phyloP scores from a whole-genome alignment of 108 stramenopile genomes.

The Aurantiochytrium sp. region DNA sequence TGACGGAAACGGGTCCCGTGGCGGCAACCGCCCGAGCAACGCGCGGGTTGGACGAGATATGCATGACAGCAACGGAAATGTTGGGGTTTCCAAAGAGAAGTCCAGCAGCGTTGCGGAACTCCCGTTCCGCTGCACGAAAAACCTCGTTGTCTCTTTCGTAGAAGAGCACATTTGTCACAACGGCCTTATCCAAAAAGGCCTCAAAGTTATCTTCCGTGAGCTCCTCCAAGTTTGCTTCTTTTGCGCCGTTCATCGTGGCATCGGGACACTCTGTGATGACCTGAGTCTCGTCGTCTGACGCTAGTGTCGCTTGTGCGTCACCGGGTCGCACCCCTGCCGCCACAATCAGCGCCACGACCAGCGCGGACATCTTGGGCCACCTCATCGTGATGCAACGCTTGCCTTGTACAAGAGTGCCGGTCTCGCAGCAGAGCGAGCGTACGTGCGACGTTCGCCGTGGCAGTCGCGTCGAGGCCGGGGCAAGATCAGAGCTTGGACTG shows the following conservation, averaged over 20 bases:
- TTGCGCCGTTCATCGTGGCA: background rate
- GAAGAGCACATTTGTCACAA: background rate
- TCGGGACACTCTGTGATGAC: too few species aligned
- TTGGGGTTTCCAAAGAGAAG: background rate
- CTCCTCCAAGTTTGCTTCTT: background rate
- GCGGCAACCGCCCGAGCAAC: background rate
- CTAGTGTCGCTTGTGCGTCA: background rate
- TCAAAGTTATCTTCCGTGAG: background rate
- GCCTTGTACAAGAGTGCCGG: too few species aligned
- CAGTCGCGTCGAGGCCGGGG: too few species aligned
- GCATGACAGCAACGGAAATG: background rate
- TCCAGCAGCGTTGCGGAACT: background rate
- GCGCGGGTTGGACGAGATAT: background rate
- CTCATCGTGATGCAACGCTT: too few species aligned
- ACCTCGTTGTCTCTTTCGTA: background rate
- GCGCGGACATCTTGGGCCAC: too few species aligned
- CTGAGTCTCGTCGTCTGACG: too few species aligned
- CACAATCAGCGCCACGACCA: background rate
- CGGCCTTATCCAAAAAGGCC: background rate
- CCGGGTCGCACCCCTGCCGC: background rate
- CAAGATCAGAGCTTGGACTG: too few species aligned
- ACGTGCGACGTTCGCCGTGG: too few species aligned
- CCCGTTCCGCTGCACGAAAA: background rate
- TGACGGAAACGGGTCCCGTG: conserved; percentile 4
- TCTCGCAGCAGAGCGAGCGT: too few species aligned